Percentiles rank a stretch among this genome's conserved stretches.
phyloP scores from a whole-genome alignment of 257 asterid species.

The Osmanthus fragrans region DNA sequence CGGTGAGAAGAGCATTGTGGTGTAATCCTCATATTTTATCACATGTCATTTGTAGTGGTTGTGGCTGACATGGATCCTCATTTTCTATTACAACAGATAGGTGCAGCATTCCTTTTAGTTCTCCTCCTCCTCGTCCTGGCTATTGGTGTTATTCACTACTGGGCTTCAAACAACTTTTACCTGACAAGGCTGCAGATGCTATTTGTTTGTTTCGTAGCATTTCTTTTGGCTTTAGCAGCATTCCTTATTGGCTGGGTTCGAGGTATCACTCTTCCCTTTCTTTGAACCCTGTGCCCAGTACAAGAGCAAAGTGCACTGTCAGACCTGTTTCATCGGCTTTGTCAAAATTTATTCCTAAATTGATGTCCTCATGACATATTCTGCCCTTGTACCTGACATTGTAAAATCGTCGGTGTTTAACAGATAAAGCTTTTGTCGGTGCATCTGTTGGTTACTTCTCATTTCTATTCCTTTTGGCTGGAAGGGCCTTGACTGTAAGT shows the following conservation, averaged over 20 bases:
- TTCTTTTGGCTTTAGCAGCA: slow-evolving; percentile 97
- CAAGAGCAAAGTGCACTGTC: slow-evolving; percentile 7
- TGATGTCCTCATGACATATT: slow-evolving; percentile 4
- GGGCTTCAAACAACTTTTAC: slow-evolving; percentile 98
- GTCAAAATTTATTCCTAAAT: not conserved
- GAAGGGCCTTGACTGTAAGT: slow-evolving; percentile 98
- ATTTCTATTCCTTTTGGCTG: slow-evolving; percentile 93
- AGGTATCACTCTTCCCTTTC: slow-evolving; percentile 41
- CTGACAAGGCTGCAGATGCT: slow-evolving; percentile 92
- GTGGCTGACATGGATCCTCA: slow-evolving; percentile 22
- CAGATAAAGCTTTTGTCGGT: slow-evolving; percentile 95
- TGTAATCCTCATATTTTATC: slow-evolving; percentile 10
- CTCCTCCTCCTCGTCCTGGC: slow-evolving; percentile 89
- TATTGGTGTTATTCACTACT: slow-evolving; percentile 90
- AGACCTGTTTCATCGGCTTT: not conserved
- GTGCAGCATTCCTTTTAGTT: slow-evolving; percentile 88
- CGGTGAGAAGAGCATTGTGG: slow-evolving; percentile 51
- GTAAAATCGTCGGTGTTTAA: slow-evolving; percentile 18
- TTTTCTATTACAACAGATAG: slow-evolving; percentile 62
- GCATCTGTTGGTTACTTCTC: slow-evolving; percentile 99
- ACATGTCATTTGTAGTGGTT: slow-evolving; percentile 16
- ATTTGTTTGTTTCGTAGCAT: slow-evolving; percentile 89
- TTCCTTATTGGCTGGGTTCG: slow-evolving; percentile 83
- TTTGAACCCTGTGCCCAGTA: slow-evolving; percentile 15
- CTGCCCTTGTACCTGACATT: slow-evolving; percentile 18